phyloP scores from a whole-genome alignment of 1,284 basidiomycete species.

The Gymnopus androsaceus region DNA sequence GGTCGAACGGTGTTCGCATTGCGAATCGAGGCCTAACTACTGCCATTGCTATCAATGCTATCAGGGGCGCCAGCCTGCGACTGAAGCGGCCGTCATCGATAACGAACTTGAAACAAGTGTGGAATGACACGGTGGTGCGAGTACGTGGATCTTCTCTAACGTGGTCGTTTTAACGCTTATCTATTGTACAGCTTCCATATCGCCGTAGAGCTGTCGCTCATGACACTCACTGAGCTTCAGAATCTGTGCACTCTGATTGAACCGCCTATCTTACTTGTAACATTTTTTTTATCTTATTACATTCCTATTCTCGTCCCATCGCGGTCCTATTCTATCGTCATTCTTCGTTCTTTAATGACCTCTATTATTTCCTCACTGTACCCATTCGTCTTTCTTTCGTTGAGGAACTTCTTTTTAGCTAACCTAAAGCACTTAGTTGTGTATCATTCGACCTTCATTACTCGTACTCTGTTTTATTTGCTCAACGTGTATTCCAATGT shows the following conservation, averaged over 20 bases:
- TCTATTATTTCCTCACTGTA: not conserved
- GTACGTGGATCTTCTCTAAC: not conserved
- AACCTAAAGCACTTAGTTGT: slow-evolving; percentile 5
- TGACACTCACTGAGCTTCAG: not conserved
- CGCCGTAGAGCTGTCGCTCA: not conserved
- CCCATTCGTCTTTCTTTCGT: not conserved
- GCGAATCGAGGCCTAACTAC: slow-evolving; percentile 43
- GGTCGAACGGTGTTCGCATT: slow-evolving; percentile 36
- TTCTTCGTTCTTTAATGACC: not conserved
- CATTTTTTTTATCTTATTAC: slow-evolving; percentile 1
- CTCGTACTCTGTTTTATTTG: not conserved
- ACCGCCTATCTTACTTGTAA: not conserved
- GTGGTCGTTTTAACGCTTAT: not conserved
- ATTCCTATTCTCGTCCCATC: not conserved
- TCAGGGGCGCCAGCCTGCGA: slow-evolving; percentile 1
- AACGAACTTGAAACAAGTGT: slow-evolving; percentile 7
- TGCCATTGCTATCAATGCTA: slow-evolving; percentile 33
- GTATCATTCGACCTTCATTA: slow-evolving; percentile 1
- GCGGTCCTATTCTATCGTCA: not conserved
- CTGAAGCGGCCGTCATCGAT: slow-evolving; percentile 7
- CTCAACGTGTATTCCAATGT: not conserved
- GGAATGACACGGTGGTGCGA: slow-evolving; percentile 8
- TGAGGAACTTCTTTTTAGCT: not conserved
- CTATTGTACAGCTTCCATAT: not conserved
- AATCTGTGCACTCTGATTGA: not conserved